These are phyloP conservation scores for Boletus vinaceobasis DNA, from an alignment of 768 basidiomycete genomes.

Conservation along the genomic window DNA sequence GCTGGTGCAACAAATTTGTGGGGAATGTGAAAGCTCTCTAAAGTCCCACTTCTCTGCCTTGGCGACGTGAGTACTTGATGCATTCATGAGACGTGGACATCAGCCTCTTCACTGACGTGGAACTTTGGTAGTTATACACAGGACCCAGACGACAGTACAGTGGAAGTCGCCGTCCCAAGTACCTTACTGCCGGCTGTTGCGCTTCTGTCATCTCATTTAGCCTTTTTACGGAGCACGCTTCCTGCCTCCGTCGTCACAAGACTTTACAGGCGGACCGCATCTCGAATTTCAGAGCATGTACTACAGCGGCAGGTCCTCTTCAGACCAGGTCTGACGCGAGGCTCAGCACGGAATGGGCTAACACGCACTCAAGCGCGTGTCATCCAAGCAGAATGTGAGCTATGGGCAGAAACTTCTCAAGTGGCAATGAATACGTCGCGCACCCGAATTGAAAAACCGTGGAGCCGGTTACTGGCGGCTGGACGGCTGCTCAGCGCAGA, in stretches of 20 bases:
- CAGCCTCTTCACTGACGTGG: background rate
- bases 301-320: slow-evolving; percentile 80
- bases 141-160: slow-evolving; percentile 8
- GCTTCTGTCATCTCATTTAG: slow-evolving; percentile 75
- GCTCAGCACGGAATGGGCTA: slow-evolving; percentile 18
- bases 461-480: slow-evolving; percentile 70
- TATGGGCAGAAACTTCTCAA: slow-evolving; percentile 81
- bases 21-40: slow-evolving; percentile 75
- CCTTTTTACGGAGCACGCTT: slow-evolving; percentile 60
- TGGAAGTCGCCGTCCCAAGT: slow-evolving; percentile 54
- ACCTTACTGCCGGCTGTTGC: slow-evolving; percentile 75
- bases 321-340: slow-evolving; percentile 61
- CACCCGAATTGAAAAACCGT: slow-evolving; percentile 66
- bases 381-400: slow-evolving; percentile 68
- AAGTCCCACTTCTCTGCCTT: slow-evolving; percentile 66
- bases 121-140: slow-evolving; percentile 9
- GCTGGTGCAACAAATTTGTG: slow-evolving; percentile 76
- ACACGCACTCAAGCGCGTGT: slow-evolving; percentile 49
- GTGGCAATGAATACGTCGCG: slow-evolving; percentile 47
- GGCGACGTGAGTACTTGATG: slow-evolving; percentile 35
- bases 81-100: background rate
- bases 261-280: slow-evolving; percentile 73
- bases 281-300: slow-evolving; percentile 72
- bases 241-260: slow-evolving; percentile 53
- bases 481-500: slow-evolving; percentile 65